phyloP scores from a whole-genome alignment of 257 asterid species.

The Coffea canephora region DNA sequence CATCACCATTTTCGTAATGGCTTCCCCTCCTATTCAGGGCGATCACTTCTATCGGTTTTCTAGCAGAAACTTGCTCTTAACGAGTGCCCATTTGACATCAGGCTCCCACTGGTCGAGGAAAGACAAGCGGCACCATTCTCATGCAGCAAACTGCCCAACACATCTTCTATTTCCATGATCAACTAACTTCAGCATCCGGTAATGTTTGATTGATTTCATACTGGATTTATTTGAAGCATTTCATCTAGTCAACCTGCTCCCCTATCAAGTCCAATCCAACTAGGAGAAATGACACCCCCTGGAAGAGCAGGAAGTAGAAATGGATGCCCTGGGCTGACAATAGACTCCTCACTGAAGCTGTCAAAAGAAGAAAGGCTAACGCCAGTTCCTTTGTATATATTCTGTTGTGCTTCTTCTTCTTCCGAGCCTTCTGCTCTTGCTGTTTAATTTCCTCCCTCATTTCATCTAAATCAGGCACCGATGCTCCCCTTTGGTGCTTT shows the following conservation, averaged over 20 bases:
- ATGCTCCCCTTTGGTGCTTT: constrained; percentile 54
- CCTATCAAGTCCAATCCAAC: constrained; percentile 93
- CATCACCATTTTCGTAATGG: constrained; percentile 30
- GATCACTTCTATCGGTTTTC: constrained; percentile 7
- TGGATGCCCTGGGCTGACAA: constrained; percentile 95
- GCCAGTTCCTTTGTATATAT: constrained; percentile 77
- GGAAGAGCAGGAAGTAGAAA: constrained; percentile 87
- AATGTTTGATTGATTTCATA: constrained; percentile 7
- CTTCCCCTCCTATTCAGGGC: not conserved
- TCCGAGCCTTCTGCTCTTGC: constrained; percentile 31
- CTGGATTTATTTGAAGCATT: not conserved
- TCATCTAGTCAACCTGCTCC: constrained; percentile 57
- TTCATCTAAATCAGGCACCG: constrained; percentile 69
- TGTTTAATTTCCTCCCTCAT: constrained; percentile 47
- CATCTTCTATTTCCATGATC: constrained; percentile 3
- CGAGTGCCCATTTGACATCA: not conserved
- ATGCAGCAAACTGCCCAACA: not conserved
- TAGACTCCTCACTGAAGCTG: constrained; percentile 76
- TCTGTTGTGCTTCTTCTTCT: constrained; percentile 73
- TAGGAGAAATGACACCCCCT: constrained; percentile 81
- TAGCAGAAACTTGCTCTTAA: not conserved
- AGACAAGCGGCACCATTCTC: not conserved
- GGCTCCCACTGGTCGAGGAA: not conserved
- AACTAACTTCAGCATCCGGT: constrained; percentile 9
- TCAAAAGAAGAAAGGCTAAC: constrained; percentile 70